Base-by-base conservation (phyloP, 2,329 filamentous ascomycete genomes). In the Penicillium griseofulvum region DNA sequence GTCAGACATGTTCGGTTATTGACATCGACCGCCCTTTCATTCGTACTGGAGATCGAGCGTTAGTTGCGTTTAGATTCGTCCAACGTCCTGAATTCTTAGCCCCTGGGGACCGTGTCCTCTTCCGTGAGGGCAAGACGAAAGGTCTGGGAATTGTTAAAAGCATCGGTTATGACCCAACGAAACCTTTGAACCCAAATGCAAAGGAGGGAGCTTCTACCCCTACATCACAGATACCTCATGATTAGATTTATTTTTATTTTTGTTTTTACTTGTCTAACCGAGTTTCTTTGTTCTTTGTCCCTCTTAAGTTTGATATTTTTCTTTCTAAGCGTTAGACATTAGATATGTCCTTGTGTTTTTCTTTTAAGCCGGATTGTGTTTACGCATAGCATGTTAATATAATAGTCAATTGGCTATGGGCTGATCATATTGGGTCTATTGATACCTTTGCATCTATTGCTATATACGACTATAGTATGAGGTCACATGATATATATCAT, bases 21-120 rank as follows among this genome's bases (percentile, higher is more conserved):
- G 94, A 97, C 68, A 94, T 99, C 62, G 94, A 99, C 71, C 87
- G 93, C n/a, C 89, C 89, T 26, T 94, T 92, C 67, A 97, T 99
- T 62, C 86, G 94, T 8, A 97, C 93, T 0, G 94, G 94, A 10
- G 94, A 97, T 71, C 83, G 93, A n/a, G 94, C 94, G 2, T 87
- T 87, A 0, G 94, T 99, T 1, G 94, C 93, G 0, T 99, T 99
- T 76, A 86, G 88, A 10, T 99, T 99, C 69, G 88, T 97, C 4
- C 94, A 97, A 73, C 81, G 93, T 22, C 94, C 94, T 2, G 94
- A 99, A 76, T 99, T 96, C 64, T 77, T 99, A 12, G 88, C 87
- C 0, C 87, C 91, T 0, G 94, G 94, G 0, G 94, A 97, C 73
- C 82, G 93, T 22, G 83, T 99, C 31, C 77, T 99, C 17, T 99